phyloP scores from a whole-genome alignment of 139 green algal species.

The Haematococcus sp. region DNA sequence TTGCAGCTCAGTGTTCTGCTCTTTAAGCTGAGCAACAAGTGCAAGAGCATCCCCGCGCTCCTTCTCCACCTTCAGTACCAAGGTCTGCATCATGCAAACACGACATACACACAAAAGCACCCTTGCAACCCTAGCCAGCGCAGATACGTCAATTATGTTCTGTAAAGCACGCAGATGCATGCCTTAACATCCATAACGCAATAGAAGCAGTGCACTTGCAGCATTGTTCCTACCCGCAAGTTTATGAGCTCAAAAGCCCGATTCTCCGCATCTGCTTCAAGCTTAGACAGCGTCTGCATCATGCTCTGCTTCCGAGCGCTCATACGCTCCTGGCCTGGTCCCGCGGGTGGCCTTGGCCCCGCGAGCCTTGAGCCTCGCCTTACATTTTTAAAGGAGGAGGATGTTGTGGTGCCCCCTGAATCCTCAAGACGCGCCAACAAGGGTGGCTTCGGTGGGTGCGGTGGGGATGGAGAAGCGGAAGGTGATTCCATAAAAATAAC shows the following conservation, averaged over 20 bases:
- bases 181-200: neutral
- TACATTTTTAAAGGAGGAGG: too few species aligned
- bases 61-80: slow-evolving; percentile 44
- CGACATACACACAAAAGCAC: neutral
- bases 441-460: too few species aligned
- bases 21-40: slow-evolving; percentile 16
- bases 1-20: slow-evolving; percentile 24
- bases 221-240: slow-evolving; percentile 13
- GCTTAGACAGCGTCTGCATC: slow-evolving; percentile 37
- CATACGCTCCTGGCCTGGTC: too few species aligned
- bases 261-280: slow-evolving; percentile 37
- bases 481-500: too few species aligned
- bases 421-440: too few species aligned
- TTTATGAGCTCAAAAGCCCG: slow-evolving; percentile 41
- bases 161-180: too few species aligned
- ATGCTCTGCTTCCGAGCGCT: neutral
- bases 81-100: slow-evolving; percentile 17
- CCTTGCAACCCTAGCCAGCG: neutral
- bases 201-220: neutral
- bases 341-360: too few species aligned
- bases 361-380: too few species aligned
- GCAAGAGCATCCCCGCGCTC: slow-evolving; percentile 35
- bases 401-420: too few species aligned
- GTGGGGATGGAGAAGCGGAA: too few species aligned
- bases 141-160: neutral